Evolutionary conservation across 1,284 basidiomycete species (phyloP).

Genomic region (Trichosporon ovoides): DNA sequence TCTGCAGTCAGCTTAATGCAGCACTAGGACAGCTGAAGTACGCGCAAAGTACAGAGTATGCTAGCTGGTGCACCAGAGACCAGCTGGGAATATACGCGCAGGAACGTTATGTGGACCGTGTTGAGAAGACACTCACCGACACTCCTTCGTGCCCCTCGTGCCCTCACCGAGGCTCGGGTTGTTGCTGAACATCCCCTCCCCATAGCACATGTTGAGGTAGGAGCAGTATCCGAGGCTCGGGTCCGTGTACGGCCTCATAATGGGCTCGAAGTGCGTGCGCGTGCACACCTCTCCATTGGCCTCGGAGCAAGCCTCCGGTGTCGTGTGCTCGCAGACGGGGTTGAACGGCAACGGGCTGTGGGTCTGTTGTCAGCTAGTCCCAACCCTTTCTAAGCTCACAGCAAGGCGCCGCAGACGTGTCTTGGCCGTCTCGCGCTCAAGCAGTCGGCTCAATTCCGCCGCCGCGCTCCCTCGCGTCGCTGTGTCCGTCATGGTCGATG

Average conservation of each 20-base stretch:
- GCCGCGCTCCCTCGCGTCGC: not conserved
- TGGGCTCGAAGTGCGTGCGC: conserved; percentile 69
- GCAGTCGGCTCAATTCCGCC: conserved; percentile 62
- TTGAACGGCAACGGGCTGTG: conserved; percentile 57
- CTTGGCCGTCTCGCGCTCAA: conserved; percentile 69
- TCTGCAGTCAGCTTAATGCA: conserved; percentile 55
- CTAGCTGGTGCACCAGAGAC: too few relatives aligned
- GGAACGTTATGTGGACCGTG: not conserved
- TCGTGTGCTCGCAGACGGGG: conserved; percentile 74
- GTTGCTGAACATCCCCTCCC: conserved; percentile 52
- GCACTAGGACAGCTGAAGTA: too few relatives aligned
- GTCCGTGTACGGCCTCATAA: conserved; percentile 84
- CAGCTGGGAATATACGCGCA: not conserved
- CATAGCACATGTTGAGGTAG: conserved; percentile 89
- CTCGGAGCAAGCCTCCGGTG: conserved; percentile 70
- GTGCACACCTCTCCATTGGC: conserved; percentile 14
- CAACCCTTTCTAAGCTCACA: conserved; percentile 47
- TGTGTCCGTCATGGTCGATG: not conserved
- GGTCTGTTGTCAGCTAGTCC: conserved; percentile 52
- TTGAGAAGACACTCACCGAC: conserved; percentile 28
- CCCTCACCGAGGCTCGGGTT: conserved; percentile 46
- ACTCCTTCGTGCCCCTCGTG: conserved; percentile 40
- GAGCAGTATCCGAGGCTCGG: conserved; percentile 74
- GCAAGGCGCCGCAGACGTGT: conserved; percentile 62
- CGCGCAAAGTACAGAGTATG: too few relatives aligned